Evolutionary conservation across 306 rosid species (phyloP).

Genomic region (Ceratonia siliqua): DNA sequence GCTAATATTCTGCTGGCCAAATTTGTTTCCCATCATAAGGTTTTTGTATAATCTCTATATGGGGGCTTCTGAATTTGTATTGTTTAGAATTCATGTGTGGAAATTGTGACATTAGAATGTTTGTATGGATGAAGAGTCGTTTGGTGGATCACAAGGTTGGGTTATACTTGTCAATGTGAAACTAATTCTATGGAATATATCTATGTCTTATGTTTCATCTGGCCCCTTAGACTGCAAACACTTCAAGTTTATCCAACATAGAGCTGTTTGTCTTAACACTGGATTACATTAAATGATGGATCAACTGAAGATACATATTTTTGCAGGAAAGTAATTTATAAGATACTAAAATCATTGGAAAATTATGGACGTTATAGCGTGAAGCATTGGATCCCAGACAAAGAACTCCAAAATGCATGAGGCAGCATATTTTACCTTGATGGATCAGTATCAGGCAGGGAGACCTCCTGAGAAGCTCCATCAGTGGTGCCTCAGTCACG

Average conservation of each 20-base stretch:
- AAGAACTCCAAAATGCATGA: slow-evolving; percentile 76
- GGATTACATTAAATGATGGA: not conserved
- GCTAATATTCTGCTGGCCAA: not conserved
- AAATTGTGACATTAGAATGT: not conserved
- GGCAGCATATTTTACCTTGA: slow-evolving; percentile 50
- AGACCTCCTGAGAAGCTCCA: slow-evolving; percentile 99
- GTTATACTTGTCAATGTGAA: not conserved
- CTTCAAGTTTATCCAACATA: not conserved
- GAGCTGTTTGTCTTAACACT: not conserved
- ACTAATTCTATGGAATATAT: not conserved
- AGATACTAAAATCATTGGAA: slow-evolving; percentile 26
- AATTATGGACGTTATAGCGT: slow-evolving; percentile 37
- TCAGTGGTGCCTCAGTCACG: slow-evolving; percentile 89
- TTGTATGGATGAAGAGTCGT: not conserved
- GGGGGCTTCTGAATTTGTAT: not conserved
- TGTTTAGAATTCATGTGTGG: not conserved
- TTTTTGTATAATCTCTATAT: not conserved
- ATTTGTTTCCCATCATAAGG: not conserved
- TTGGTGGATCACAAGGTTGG: not conserved
- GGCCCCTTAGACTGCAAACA: not conserved
- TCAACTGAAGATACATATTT: slow-evolving; percentile 33
- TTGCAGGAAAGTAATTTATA: slow-evolving; percentile 51
- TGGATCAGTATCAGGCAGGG: slow-evolving; percentile 97
- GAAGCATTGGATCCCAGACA: slow-evolving; percentile 79
- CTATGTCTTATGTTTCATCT: not conserved